These are phyloP conservation scores for Dryas octopetala DNA, from an alignment of 306 rosid genomes.

Conservation along the genomic window DNA sequence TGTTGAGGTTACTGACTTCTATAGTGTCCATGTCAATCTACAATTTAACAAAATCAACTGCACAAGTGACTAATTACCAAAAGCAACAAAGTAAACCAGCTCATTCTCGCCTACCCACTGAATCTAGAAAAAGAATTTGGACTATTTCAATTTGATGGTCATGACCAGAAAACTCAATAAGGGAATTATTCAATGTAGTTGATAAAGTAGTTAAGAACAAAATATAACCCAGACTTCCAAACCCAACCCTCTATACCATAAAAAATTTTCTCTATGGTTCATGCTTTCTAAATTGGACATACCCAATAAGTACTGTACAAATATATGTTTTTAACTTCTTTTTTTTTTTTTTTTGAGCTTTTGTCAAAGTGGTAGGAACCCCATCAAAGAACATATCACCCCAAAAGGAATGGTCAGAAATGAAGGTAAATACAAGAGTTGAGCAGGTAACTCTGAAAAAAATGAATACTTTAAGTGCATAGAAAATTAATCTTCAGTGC, in stretches of 20 bases:
- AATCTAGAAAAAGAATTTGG: neutral
- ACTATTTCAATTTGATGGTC: neutral
- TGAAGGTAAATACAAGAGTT: neutral
- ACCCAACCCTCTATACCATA: neutral
- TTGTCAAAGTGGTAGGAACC: neutral
- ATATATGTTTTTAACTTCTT: neutral
- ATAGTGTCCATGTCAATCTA: conserved; percentile 99
- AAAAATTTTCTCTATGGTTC: neutral
- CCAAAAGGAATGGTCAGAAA: neutral
- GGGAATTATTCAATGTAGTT: neutral
- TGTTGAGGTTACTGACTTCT: conserved; percentile 98
- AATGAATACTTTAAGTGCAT: neutral
- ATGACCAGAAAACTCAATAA: neutral
- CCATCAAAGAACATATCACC: neutral
- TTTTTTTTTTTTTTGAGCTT: too few species aligned
- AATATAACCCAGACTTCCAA: neutral
- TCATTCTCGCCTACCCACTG: conserved; percentile 15
- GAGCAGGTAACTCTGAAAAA: too few species aligned
- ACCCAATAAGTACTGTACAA: neutral
- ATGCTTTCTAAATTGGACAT: conserved; percentile 4
- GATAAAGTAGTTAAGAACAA: neutral
- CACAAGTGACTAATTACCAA: conserved; percentile 11
- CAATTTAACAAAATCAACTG: conserved; percentile 29
- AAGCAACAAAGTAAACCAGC: conserved; percentile 6
- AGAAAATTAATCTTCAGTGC: too few species aligned